Evolutionary conservation across 1,139 yeast species (phyloP).

Genomic region (Suhomyces terraborum): DNA sequence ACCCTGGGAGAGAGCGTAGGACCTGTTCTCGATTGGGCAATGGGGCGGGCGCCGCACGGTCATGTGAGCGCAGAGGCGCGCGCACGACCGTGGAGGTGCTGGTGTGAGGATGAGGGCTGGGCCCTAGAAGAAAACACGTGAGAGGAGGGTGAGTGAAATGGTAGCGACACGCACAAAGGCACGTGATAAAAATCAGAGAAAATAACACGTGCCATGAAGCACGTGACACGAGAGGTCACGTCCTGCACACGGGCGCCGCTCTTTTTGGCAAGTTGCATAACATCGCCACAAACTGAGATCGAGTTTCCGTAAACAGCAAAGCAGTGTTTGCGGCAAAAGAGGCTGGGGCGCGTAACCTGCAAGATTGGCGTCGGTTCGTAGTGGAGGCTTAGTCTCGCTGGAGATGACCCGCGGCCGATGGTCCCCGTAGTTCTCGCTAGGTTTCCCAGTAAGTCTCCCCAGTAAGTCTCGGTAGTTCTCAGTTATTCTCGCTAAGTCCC

Average conservation of each 20-base stretch:
- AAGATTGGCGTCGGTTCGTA: too few species aligned
- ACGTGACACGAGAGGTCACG: neutral
- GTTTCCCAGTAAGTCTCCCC: too few species aligned
- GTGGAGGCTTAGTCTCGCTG: too few species aligned
- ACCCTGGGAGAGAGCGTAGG: constrained; percentile 12
- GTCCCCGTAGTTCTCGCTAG: too few species aligned
- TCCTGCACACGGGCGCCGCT: too few species aligned
- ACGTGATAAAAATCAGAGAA: neutral
- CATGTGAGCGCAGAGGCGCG: constrained; percentile 1
- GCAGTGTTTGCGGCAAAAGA: neutral
- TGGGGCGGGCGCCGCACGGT: constrained; percentile 11
- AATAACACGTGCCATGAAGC: too few species aligned
- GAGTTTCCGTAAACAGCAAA: neutral
- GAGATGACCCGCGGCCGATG: too few species aligned
- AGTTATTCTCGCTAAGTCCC: too few species aligned
- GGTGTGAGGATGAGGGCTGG: constrained; percentile 13
- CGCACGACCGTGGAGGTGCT: neutral
- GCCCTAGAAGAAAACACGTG: constrained; percentile 22
- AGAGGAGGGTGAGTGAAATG: too few species aligned
- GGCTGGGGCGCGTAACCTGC: neutral
- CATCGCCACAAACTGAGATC: neutral
- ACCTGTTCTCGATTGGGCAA: constrained; percentile 9
- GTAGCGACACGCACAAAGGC: too few species aligned
- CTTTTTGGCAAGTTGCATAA: neutral
- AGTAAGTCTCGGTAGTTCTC: too few species aligned